Evolutionary conservation across 2,329 filamentous ascomycete genomes (phyloP), one percentile per base, ranked within the genome.

Genomic region (Daldinia sp.): DNA sequence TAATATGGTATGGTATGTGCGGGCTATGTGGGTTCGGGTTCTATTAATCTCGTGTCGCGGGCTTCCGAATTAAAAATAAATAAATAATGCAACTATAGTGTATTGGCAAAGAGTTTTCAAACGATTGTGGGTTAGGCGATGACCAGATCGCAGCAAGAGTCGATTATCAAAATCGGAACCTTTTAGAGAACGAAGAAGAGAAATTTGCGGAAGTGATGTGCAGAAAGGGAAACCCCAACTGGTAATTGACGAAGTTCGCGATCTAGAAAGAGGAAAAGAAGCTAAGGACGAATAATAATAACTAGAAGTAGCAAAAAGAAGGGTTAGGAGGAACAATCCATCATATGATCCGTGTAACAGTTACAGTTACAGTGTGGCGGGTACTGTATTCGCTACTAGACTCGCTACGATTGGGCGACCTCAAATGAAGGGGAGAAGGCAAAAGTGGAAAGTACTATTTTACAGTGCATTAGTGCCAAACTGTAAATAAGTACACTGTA

Each of bases 351-450:
- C 29, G 29, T 35, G 41, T 53, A 47, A 8, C 23, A 47, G 27
- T 11, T 25, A 41, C 30, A 49, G 27, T 30, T 59, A 65, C 63
- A 65, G 63, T 65, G 51, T 23, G 2, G 35, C 17, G 43, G 37
- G 45, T 59, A 63, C 63, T 58, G 59, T 62, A 35, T 10, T 37
- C n/a, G 19, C 15, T 59, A 63, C 63, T 58, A 55, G 59, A 35
- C 11, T 37, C n/a, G 19, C 15, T 50, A 48, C 25, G 4, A 48
- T 30, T 47, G 21, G 48, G 25, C 41, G 19, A 13, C 1, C 2
- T 15, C 29, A 57, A 57, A 54, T 59, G 11, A 41, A 59, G 49
- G 50, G 50, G 54, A 5, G n/a, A 25, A 23, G 35, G 30, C 4
- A 11, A 5, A 13, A 17, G 30, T 19, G 23, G 25, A 10, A n/a